Evolutionary conservation across 768 basidiomycete genomes (phyloP), one percentile per base, ranked within the genome.

Genomic region (Rhizopogon roseolus): DNA sequence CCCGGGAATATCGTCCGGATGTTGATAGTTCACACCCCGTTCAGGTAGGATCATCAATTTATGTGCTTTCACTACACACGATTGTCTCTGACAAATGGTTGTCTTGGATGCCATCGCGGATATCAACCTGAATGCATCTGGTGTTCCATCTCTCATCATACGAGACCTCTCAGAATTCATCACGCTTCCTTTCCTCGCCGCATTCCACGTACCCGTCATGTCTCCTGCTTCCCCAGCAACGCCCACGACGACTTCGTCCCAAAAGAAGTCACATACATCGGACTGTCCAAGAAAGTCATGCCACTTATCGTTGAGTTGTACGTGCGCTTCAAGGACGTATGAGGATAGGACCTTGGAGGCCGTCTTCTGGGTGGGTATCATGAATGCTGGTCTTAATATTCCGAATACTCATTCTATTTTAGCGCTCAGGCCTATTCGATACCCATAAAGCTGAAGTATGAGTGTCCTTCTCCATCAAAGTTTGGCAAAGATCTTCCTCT

Each of bases 371-470:
- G 93, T 93, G 58, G 56, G 85, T 65, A 11, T 25, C 6, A 49
- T 28, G 29, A 4, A n/a, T 22, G 5, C 7, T 22, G 6, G 22
- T 16, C 36, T n/a, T 6, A 9, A 9, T 32, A 19, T 53, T 3
- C 28, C 6, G 34, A 13, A 32, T 32, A 19, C 4, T 40, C 14
- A 40, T 41, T 13, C 40, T 34, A 41, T 52, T 27, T 50, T n/a
- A n/a, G 25, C 34, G 10, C 41, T 32, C 41, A 93, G 90, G 88
- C 93, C 0, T 94, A 90, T 61, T 82, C 90, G 5, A 86, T 96
- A 34, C 94, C 96, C 2, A 84, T 98, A 66, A 93, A 94, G 64
- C 73, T 98, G 58, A 95, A 95, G 70, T 96, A 98, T 58, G 93
- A 96, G 36, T 97, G 95, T 66, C 95, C 96, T 0, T 73, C 89